These are phyloP conservation scores for Canavalia gladiata DNA, from an alignment of 306 rosid genomes.

Conservation along the genomic window DNA sequence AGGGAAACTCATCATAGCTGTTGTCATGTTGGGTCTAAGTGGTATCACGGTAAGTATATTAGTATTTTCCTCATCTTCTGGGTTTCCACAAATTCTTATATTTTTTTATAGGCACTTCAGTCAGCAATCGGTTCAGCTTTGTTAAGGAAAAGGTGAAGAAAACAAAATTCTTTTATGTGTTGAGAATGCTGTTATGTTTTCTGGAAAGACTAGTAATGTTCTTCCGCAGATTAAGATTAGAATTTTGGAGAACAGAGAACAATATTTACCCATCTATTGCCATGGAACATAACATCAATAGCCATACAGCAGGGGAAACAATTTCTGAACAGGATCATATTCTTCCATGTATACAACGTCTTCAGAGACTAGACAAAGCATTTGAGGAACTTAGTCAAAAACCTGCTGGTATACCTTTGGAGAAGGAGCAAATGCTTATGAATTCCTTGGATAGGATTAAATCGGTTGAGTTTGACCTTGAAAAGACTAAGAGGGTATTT, in stretches of 20 bases:
- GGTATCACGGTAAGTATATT: slow-evolving; percentile 1
- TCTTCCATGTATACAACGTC: slow-evolving; percentile 68
- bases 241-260: slow-evolving; percentile 66
- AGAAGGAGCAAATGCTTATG: slow-evolving; percentile 72
- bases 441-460: slow-evolving; percentile 83
- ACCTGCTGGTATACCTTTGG: slow-evolving; percentile 74
- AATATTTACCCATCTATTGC: slow-evolving; percentile 60
- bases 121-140: slow-evolving; percentile 46
- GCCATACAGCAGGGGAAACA: slow-evolving; percentile 53
- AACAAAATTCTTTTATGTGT: slow-evolving; percentile 51
- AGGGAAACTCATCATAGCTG: neutral
- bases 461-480: slow-evolving; percentile 79
- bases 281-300: slow-evolving; percentile 41
- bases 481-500: slow-evolving; percentile 80
- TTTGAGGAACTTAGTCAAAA: slow-evolving; percentile 64
- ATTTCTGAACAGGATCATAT: slow-evolving; percentile 59
- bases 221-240: slow-evolving; percentile 59
- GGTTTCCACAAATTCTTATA: neutral
- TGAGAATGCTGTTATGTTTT: slow-evolving; percentile 58
- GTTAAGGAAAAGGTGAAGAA: slow-evolving; percentile 58
- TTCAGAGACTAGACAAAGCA: slow-evolving; percentile 67
- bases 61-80: neutral
- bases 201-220: slow-evolving; percentile 58
- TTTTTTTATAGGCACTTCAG: slow-evolving; percentile 55
- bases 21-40: slow-evolving; percentile 5